A percentile compares a stretch with the other conserved stretches of the same genome.
These are phyloP conservation scores for Neohortaea acidophila DNA, from an alignment of 495 filamentous ascomycete genomes.

Conservation along the genomic window DNA sequence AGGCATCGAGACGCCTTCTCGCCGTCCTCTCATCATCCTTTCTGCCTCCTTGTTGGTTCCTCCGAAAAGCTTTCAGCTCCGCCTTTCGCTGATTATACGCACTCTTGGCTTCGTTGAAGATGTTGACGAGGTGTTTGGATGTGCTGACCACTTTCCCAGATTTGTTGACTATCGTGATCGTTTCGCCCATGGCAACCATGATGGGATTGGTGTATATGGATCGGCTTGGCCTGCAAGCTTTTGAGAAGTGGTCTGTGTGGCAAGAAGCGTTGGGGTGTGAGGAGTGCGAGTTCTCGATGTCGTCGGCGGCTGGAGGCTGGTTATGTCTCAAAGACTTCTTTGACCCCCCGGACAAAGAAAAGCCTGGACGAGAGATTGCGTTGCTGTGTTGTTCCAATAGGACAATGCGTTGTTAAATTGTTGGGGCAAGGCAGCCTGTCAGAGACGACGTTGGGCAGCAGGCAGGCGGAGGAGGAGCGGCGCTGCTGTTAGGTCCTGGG, in stretches of 20 bases:
- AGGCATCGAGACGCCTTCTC: constrained; percentile 32
- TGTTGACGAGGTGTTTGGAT: constrained; percentile 62
- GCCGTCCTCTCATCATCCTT: constrained; percentile 37
- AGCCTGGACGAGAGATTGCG: too few relatives aligned
- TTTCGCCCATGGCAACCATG: constrained; percentile 39
- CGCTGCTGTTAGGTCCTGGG: too few relatives aligned
- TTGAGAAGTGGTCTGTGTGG: background rate
- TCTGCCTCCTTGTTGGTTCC: constrained; percentile 27
- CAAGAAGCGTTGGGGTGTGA: too few relatives aligned
- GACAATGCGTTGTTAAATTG: too few relatives aligned
- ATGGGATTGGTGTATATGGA: background rate
- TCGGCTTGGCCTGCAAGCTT: constrained; percentile 4
- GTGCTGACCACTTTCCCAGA: constrained; percentile 87
- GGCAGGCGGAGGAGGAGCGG: too few relatives aligned
- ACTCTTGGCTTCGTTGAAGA: constrained; percentile 76
- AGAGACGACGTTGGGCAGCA: too few relatives aligned
- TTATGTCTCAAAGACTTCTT: too few relatives aligned
- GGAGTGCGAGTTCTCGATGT: too few relatives aligned
- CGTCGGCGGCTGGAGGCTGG: too few relatives aligned
- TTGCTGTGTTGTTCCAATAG: too few relatives aligned
- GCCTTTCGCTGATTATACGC: constrained; percentile 75
- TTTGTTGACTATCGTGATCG: constrained; percentile 80
- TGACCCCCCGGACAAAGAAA: too few relatives aligned
- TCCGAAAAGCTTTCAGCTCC: constrained; percentile 51
- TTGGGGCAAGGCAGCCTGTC: too few relatives aligned